Evolutionary conservation across 176 grass and related monocot species (phyloP), one percentile per base, ranked within the genome.

Genomic region (Coix lacrymajobi): DNA sequence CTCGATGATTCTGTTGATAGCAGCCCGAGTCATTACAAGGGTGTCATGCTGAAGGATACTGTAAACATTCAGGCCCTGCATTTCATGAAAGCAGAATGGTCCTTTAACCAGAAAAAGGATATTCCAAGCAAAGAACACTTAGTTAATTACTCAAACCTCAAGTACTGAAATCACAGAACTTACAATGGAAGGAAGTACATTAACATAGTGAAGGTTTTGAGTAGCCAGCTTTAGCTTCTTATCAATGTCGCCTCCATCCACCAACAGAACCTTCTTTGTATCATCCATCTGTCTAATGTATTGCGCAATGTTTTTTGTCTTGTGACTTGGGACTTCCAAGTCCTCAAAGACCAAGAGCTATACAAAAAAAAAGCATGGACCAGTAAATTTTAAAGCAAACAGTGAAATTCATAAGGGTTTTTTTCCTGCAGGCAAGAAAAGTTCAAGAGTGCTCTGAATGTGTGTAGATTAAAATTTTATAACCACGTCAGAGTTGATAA

Each of bases 21-120:
- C 93, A 30, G 77, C 89, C n/a, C 68, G 85, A 24, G 93, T 96
- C 96, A 98, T 93, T 66, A 98, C 89, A 28, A 96, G 82, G 11
- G 89, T 92, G 57, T 98, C 96, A 83, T 98, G 96, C 86, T 92
- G 89, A 44, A 98, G 84, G 85, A 98, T 96, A 62, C 96, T 98
- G 85, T 98, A 98, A 43, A 98, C 93, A 25, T 95, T 94, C 29
- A 99, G 82, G 11, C 93, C 96, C 96, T 99, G 91, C 85, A 81
- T 87, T 46, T 46, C 38, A 62, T 46, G 9, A 77, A 73, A 80
- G 46, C 15, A 38, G 1, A 16, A 19, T 84, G 7, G 16, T 78
- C 8, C 20, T 20, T n/a, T 51, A 68, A 57, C 8, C 19, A 37
- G 61, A 17, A 67, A 26, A 40, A 63, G 4, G 36, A 36, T 5